These are phyloP conservation scores for Penicillium occitanis DNA, from an alignment of 2,329 filamentous ascomycete species.

Conservation along the genomic window DNA sequence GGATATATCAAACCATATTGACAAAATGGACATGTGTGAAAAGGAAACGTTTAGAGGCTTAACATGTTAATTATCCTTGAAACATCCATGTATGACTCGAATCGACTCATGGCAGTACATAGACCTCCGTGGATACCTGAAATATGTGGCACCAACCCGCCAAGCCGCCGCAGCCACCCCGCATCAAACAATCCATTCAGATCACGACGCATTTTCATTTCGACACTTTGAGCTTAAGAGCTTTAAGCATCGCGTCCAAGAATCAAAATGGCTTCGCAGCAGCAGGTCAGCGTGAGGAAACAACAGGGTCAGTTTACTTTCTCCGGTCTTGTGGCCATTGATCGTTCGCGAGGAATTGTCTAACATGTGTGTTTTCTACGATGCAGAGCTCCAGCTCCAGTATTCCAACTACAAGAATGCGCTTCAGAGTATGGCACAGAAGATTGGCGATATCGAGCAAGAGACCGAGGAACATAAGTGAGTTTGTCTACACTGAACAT, in stretches of 20 bases:
- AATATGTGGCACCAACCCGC: background rate
- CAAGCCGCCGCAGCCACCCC: slow-evolving; percentile 5
- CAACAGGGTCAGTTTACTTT: slow-evolving; percentile 45
- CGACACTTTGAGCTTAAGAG: background rate
- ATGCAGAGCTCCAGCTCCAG: slow-evolving; percentile 50
- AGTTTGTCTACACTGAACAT: slow-evolving; percentile 31
- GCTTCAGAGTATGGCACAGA: slow-evolving; percentile 88
- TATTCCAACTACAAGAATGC: slow-evolving; percentile 62
- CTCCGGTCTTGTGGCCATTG: background rate
- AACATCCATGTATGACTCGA: background rate
- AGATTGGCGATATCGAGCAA: slow-evolving; percentile 96
- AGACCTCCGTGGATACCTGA: background rate
- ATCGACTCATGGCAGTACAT: background rate
- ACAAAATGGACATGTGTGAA: background rate
- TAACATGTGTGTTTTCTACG: background rate
- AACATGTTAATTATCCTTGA: background rate
- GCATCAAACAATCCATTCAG: slow-evolving; percentile 15
- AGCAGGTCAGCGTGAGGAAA: slow-evolving; percentile 44
- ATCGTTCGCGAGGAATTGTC: background rate
- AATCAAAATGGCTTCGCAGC: slow-evolving; percentile 40
- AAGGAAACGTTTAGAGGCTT: background rate
- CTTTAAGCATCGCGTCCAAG: background rate
- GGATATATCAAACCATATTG: background rate
- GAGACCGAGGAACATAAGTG: slow-evolving; percentile 98
- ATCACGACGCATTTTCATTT: slow-evolving; percentile 16